Conservation (phyloP, 106 monocot genomes). For the Acorus calamus region DNA sequence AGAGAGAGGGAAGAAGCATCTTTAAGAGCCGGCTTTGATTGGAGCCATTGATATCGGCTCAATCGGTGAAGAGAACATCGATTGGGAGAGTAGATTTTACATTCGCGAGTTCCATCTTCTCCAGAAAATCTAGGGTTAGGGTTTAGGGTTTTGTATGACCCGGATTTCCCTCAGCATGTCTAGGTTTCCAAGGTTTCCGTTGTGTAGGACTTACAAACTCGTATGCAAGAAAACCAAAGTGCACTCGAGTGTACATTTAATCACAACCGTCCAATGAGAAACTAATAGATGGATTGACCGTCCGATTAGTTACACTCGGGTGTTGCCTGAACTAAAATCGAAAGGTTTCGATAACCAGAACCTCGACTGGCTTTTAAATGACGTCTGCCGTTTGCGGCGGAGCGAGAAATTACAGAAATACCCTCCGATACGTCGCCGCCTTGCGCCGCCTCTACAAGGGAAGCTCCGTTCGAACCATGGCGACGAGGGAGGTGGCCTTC, state of each 20-base stretch:
- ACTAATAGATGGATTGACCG: no score
- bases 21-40: slow-evolving; percentile 1
- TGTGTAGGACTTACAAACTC: no score
- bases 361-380: slow-evolving; percentile 32
- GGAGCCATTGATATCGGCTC: slow-evolving; percentile 1
- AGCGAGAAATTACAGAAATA: background rate
- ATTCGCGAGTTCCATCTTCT: no score
- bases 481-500: slow-evolving; percentile 28
- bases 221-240: no score
- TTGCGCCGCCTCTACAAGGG: background rate
- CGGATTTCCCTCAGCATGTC: no score
- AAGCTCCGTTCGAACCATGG: background rate
- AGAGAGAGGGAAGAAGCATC: slow-evolving; percentile 8
- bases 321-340: no score
- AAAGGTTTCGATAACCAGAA: slow-evolving; percentile 49
- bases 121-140: slow-evolving; percentile 2
- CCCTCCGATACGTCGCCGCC: slow-evolving; percentile 6
- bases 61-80: background rate
- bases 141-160: no score
- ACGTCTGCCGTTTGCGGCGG: background rate
- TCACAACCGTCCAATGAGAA: no score
- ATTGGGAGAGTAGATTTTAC: background rate
- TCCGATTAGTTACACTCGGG: no score
- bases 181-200: no score
- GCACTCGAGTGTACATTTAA: no score